phyloP scores from a whole-genome alignment of 176 grass and related monocot genomes.

The Avena eriantha region DNA sequence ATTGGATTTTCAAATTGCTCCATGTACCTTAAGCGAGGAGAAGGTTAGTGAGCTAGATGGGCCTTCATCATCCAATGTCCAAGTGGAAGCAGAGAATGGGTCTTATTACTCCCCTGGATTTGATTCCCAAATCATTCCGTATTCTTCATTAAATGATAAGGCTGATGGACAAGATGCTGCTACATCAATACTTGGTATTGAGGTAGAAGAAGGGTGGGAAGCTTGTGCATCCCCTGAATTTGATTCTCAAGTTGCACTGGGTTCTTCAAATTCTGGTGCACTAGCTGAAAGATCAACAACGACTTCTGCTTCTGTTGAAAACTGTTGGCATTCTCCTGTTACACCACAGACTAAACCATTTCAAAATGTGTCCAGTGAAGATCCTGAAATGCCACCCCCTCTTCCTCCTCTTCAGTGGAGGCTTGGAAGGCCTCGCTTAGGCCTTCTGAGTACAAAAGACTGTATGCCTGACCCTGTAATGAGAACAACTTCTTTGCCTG shows the following conservation, averaged over 20 bases:
- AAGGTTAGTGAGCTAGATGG: slow-evolving; percentile 12
- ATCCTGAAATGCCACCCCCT: slow-evolving; percentile 69
- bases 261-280: slow-evolving; percentile 42
- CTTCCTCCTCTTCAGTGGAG: slow-evolving; percentile 98
- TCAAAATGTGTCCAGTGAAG: slow-evolving; percentile 51
- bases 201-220: slow-evolving; percentile 42
- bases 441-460: slow-evolving; percentile 30
- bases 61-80: neutral
- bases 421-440: slow-evolving; percentile 59
- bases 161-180: slow-evolving; percentile 26
- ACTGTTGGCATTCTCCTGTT: slow-evolving; percentile 15
- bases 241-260: slow-evolving; percentile 28
- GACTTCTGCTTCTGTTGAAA: slow-evolving; percentile 19
- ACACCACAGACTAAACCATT: slow-evolving; percentile 25
- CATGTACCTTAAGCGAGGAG: neutral
- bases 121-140: slow-evolving; percentile 35
- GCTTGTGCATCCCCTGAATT: slow-evolving; percentile 27
- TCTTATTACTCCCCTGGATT: neutral
- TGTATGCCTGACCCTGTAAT: slow-evolving; percentile 41
- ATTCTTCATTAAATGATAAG: slow-evolving; percentile 34
- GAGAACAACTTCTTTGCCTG: slow-evolving; percentile 33
- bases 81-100: slow-evolving; percentile 23
- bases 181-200: slow-evolving; percentile 10
- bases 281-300: slow-evolving; percentile 35
- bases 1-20: too few species aligned